Conservation (phyloP, 2,329 filamentous ascomycete genomes). For the Penicillium sp. region DNA sequence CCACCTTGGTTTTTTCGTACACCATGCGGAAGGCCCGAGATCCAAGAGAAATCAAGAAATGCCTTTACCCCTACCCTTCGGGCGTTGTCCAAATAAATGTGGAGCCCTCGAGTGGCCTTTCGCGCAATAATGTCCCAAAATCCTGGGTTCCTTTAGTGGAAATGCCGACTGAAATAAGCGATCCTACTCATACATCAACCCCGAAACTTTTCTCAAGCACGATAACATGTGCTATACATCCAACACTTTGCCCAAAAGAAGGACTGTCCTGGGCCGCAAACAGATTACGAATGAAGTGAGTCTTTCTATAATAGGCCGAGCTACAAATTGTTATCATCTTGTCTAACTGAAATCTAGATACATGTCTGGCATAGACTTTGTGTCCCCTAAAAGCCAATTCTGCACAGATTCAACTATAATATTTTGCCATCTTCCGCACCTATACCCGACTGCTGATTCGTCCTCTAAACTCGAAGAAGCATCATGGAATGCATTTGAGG, state of each 20-base stretch:
- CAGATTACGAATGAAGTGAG: neutral
- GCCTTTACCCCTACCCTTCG: neutral
- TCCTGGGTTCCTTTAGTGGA: neutral
- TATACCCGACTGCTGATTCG: neutral
- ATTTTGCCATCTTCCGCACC: neutral
- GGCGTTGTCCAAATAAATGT: neutral
- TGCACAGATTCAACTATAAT: neutral
- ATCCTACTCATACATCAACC: neutral
- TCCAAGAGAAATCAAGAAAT: neutral
- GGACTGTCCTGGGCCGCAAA: neutral
- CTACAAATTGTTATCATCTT: neutral
- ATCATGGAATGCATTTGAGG: neutral
- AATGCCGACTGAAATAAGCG: neutral
- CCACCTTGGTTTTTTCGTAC: neutral
- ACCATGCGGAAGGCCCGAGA: neutral
- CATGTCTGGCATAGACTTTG: slow-evolving; percentile 7
- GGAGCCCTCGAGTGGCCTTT: neutral
- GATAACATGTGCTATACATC: neutral
- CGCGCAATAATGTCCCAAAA: neutral
- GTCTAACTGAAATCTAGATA: neutral
- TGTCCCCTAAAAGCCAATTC: neutral
- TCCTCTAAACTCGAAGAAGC: neutral
- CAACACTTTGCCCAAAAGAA: neutral
- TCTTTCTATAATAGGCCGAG: neutral
- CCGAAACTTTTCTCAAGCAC: neutral